Evolutionary conservation across 164 flowering plant genomes (phyloP).

Genomic region (Tetracentron sinense): DNA sequence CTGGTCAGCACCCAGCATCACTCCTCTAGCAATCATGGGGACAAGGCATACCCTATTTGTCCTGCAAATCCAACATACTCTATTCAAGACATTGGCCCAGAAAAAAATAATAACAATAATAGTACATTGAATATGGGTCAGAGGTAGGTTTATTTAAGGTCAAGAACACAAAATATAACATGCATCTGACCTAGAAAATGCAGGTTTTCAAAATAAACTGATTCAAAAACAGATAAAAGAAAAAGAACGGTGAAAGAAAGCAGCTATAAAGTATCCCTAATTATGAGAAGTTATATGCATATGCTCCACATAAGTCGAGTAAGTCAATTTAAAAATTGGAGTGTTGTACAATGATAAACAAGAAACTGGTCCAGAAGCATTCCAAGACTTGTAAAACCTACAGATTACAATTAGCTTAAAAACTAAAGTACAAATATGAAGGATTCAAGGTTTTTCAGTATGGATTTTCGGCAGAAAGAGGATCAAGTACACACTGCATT

Average conservation of each 20-base stretch:
- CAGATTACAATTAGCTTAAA: too few relatives aligned
- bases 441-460: too few relatives aligned
- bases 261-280: background rate
- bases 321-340: too few relatives aligned
- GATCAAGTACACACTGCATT: too few relatives aligned
- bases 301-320: background rate
- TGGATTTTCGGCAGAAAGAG: too few relatives aligned
- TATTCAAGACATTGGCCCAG: background rate
- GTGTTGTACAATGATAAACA: background rate
- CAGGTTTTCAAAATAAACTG: background rate
- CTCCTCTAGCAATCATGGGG: constrained; percentile 98
- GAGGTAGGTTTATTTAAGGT: background rate
- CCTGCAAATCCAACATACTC: constrained; percentile 42
- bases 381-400: background rate
- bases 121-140: background rate
- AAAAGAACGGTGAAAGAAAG: background rate
- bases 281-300: background rate
- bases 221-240: background rate
- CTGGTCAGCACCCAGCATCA: constrained; percentile 90
- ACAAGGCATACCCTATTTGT: constrained; percentile 99
- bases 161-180: background rate
- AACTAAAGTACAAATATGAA: too few relatives aligned
- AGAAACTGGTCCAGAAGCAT: background rate
- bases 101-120: background rate
- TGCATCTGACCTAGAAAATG: background rate